These are phyloP conservation scores for Xerocomus brunneocitrinus DNA, from an alignment of 768 basidiomycete species.

Conservation along the genomic window DNA sequence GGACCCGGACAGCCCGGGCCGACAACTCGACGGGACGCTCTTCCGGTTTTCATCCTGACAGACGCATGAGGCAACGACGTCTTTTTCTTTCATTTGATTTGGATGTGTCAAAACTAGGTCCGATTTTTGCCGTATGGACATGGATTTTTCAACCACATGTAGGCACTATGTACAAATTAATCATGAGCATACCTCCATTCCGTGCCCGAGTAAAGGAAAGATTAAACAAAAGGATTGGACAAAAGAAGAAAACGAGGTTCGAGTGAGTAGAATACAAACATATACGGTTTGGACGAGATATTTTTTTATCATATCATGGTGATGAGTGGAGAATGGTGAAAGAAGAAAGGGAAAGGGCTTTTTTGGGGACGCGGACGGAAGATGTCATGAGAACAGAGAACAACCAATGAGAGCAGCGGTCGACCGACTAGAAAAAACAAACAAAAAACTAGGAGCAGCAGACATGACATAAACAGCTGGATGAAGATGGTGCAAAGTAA, in stretches of 20 bases:
- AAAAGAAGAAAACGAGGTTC: slow-evolving; percentile 7
- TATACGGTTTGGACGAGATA: slow-evolving; percentile 17
- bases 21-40: slow-evolving; percentile 3
- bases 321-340: background rate
- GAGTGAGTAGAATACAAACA: slow-evolving; percentile 28
- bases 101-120: background rate
- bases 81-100: background rate
- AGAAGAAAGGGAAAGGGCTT: slow-evolving; percentile 4
- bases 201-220: slow-evolving; percentile 8
- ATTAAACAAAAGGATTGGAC: background rate
- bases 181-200: slow-evolving; percentile 24
- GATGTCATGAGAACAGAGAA: slow-evolving; percentile 2
- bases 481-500: slow-evolving; percentile 5
- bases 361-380: background rate
- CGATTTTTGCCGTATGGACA: background rate
- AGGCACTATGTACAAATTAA: slow-evolving; percentile 20
- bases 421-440: slow-evolving; percentile 5
- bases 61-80: background rate
- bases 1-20: background rate
- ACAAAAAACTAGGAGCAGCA: slow-evolving; percentile 16
- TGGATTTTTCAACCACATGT: background rate
- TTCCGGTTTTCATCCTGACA: slow-evolving; percentile 1
- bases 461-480: slow-evolving; percentile 21
- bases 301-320: slow-evolving; percentile 25
- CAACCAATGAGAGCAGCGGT: slow-evolving; percentile 15